A percentile compares a stretch with the other conserved stretches of the same genome.
Conservation (phyloP, 2,329 filamentous ascomycete genomes). For the Botrytis paeoniae region DNA sequence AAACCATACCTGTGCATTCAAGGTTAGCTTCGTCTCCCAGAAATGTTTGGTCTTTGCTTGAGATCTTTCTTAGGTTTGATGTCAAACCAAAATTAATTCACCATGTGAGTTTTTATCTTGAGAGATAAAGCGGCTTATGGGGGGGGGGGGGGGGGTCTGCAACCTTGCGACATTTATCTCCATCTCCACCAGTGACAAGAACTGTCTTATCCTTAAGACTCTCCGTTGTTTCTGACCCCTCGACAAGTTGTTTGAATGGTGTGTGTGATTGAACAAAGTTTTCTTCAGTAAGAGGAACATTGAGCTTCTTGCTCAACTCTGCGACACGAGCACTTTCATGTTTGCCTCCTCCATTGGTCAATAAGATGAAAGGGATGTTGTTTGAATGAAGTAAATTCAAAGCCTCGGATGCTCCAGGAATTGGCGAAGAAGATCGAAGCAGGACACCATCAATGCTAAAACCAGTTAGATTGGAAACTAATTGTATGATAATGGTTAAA, state of each 20-base stretch:
- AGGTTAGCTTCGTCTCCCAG: constrained; percentile 17
- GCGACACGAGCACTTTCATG: constrained; percentile 70
- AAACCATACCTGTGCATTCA: constrained; percentile 61
- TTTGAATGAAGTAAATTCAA: constrained; percentile 70
- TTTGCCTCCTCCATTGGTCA: constrained; percentile 93
- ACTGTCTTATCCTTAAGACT: constrained; percentile 63
- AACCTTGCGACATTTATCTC: constrained; percentile 49
- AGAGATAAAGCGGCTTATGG: neutral
- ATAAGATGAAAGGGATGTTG: constrained; percentile 83
- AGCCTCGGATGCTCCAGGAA: constrained; percentile 73
- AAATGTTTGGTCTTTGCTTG: neutral
- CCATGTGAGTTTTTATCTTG: neutral
- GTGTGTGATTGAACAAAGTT: constrained; percentile 91
- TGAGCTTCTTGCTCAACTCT: constrained; percentile 65
- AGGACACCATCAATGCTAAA: constrained; percentile 82
- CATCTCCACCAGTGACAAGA: constrained; percentile 63
- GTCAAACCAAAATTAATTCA: neutral
- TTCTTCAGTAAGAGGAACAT: constrained; percentile 59
- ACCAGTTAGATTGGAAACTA: constrained; percentile 13
- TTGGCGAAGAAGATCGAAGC: constrained; percentile 72
- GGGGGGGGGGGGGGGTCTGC: constrained; percentile 48
- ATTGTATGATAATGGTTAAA: neutral
- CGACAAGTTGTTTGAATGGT: constrained; percentile 71
- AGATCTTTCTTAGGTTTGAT: neutral
- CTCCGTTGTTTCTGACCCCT: constrained; percentile 52